Percentiles rank a stretch among this genome's conserved stretches.
Evolutionary conservation across 352 stramenopile species (phyloP).

Genomic region (Blastocystis sp.): DNA sequence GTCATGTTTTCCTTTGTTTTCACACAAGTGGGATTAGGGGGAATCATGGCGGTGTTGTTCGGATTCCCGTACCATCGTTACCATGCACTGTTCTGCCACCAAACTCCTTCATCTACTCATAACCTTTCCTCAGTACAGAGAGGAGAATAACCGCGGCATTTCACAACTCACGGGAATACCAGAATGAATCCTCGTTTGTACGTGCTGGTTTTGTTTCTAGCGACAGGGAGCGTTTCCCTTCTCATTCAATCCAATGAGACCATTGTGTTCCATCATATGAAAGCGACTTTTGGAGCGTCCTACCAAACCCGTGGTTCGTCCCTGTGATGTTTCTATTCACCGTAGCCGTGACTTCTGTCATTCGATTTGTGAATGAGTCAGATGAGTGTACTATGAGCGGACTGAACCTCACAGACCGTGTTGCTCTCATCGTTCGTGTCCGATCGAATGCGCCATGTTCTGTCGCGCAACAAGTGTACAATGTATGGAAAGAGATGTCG

Average conservation of each 20-base stretch:
- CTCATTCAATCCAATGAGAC: neutral
- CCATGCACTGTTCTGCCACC: too few species aligned
- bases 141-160: too few species aligned
- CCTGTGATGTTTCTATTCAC: neutral
- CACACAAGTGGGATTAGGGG: too few species aligned
- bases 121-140: too few species aligned
- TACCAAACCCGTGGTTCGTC: neutral
- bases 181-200: too few species aligned
- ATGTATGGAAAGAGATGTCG: neutral
- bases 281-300: neutral
- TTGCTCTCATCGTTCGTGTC: slow-evolving; percentile 2
- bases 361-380: neutral
- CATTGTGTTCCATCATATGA: neutral
- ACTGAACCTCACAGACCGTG: neutral
- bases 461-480: neutral
- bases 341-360: neutral
- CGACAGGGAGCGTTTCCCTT: neutral
- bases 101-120: too few species aligned
- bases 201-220: neutral
- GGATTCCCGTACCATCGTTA: too few species aligned
- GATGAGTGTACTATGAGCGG: neutral
- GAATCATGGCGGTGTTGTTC: too few species aligned
- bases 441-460: neutral
- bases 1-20: neutral
- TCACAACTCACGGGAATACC: too few species aligned